phyloP scores from a whole-genome alignment of 2,329 filamentous ascomycete genomes.

The Venturia pyrina region DNA sequence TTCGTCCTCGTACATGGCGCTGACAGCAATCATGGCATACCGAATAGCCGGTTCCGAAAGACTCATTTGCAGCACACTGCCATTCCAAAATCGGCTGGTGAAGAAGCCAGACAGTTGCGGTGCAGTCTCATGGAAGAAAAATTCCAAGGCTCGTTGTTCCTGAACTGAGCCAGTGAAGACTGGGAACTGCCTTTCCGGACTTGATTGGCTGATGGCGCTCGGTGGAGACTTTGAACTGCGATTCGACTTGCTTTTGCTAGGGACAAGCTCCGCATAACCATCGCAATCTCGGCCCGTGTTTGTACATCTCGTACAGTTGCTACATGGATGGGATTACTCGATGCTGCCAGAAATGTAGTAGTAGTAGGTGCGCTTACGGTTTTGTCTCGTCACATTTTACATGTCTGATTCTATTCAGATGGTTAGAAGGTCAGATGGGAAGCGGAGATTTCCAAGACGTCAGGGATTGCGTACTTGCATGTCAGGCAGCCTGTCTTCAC shows the following conservation, averaged over 20 bases:
- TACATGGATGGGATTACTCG: not conserved
- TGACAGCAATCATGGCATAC: slow-evolving; percentile 9
- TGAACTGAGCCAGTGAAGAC: not conserved
- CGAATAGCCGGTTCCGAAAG: slow-evolving; percentile 6
- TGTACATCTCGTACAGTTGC: slow-evolving; percentile 8
- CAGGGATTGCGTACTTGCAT: slow-evolving; percentile 7
- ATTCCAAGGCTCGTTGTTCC: slow-evolving; percentile 7
- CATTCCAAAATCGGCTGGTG: slow-evolving; percentile 5
- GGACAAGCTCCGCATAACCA: slow-evolving; percentile 9
- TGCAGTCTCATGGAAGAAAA: slow-evolving; percentile 8
- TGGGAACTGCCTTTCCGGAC: slow-evolving; percentile 1
- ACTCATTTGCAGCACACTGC: slow-evolving; percentile 10
- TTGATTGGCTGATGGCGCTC: not conserved
- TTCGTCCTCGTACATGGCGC: slow-evolving; percentile 9
- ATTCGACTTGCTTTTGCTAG: not conserved
- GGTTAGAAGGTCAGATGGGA: not conserved
- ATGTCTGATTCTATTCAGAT: slow-evolving; percentile 9
- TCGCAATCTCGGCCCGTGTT: slow-evolving; percentile 13
- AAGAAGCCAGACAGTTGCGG: slow-evolving; percentile 9
- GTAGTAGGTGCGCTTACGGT: not conserved
- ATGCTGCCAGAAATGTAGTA: not conserved
- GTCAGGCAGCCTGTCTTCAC: slow-evolving; percentile 12
- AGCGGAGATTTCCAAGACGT: not conserved
- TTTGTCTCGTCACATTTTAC: slow-evolving; percentile 13
- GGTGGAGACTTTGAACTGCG: not conserved